Conservation (phyloP, 169 alveolate species). For the Ichthyophthirius multifiliis region DNA sequence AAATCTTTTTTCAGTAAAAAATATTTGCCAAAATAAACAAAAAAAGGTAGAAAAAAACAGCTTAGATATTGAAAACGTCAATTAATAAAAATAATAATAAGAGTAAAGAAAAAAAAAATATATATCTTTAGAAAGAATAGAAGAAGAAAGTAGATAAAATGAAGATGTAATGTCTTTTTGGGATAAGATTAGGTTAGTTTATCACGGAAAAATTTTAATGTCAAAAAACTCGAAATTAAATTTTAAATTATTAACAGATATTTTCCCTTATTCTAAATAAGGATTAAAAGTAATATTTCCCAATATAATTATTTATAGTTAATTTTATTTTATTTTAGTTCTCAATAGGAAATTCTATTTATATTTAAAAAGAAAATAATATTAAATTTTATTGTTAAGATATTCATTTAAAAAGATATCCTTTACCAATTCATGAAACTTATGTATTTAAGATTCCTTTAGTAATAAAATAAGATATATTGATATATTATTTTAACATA, state of each 20-base stretch:
- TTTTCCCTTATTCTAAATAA: slow-evolving; percentile 4
- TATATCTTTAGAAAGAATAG: not conserved
- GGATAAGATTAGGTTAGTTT: not conserved
- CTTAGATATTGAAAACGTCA: not conserved
- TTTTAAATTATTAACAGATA: not conserved
- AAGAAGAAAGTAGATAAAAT: not conserved
- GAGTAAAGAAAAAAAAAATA: not conserved
- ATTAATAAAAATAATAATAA: not conserved
- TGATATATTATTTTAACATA: not conserved
- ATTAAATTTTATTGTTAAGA: not conserved
- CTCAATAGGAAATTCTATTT: not conserved
- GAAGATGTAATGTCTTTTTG: not conserved
- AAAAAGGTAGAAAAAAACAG: not conserved
- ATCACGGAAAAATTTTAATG: slow-evolving; percentile 2
- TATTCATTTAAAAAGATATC: not conserved
- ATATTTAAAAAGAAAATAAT: not conserved
- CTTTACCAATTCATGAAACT: slow-evolving; percentile 9
- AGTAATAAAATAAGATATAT: no score
- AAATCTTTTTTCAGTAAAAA: not conserved
- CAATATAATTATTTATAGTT: not conserved
- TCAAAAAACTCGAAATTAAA: not conserved
- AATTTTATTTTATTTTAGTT: not conserved
- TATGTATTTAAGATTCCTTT: slow-evolving; percentile 5
- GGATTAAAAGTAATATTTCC: not conserved
- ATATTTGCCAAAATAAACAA: not conserved